Base-by-base conservation (phyloP, 768 basidiomycete genomes). In the Harrya chromipes region DNA sequence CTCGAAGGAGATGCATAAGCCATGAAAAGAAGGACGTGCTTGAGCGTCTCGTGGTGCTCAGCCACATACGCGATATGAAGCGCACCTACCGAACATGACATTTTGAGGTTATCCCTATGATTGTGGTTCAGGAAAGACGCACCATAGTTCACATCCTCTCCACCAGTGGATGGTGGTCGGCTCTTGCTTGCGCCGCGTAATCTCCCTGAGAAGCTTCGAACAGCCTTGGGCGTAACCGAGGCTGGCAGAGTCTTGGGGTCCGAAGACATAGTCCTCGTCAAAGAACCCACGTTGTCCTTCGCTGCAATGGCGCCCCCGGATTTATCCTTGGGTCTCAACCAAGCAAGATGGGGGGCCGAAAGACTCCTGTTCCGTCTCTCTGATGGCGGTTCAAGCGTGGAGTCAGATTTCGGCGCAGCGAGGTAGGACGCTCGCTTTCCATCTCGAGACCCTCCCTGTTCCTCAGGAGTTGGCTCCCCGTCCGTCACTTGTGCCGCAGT, bases 31-130 rank as follows among this genome's bases (percentile, higher is more conserved):
- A 91, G 73, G 26, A 95, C 77, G 42, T 86, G 85, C 20, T 84
- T 82, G 4, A 97, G 79, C 49, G 83, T 90, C 63, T 94, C 90
- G 62, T 94, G 92, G 60, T 90, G 80, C 67, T 97, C 94, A 1
- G 82, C 81, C 23, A 85, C 70, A 53, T 78, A 84, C 14, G 73
- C 66, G 9, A 84, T 65, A 41, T 72, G 66, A 8, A 79, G 61
- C 0, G 67, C 66, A 35, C 64, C 64, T 65, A 27, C 14, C 19
- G 40, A 21, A 26, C 20, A 43, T 26, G 33, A 11, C 16, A 5
- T 37, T 21, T 2, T 47, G 12, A 61, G 48, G n/a, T 42, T 26
- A 29, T 34, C 24, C 17, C 1, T 12, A 60, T 19, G 9, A 19
- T 10, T 20, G 4, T 19, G 21, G 4, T 16, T 7, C 7, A 20